Percentiles rank a stretch among this genome's conserved stretches.
These are phyloP conservation scores for Phlebopus sp. DNA, from an alignment of 1,284 basidiomycete species.

Conservation along the genomic window DNA sequence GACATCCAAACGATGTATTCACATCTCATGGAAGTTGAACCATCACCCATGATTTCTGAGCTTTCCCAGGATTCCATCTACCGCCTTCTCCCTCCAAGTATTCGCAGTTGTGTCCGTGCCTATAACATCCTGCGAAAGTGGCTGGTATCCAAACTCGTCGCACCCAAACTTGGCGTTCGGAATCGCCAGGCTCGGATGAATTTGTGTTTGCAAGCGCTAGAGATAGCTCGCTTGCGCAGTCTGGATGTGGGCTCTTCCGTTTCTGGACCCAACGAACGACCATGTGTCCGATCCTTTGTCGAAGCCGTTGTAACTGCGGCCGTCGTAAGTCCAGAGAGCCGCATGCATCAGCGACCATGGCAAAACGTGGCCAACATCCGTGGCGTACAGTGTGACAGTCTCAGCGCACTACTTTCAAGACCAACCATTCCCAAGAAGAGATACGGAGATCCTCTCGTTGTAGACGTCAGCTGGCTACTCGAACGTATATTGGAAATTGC, in stretches of 20 bases:
- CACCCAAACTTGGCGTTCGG: conserved; percentile 57
- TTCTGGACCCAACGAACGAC: conserved; percentile 41
- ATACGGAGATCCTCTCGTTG: conserved; percentile 54
- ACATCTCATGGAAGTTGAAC: conserved; percentile 66
- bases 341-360: conserved; percentile 71
- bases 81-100: conserved; percentile 66
- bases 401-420: conserved; percentile 53
- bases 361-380: conserved; percentile 60
- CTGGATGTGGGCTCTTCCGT: conserved; percentile 38
- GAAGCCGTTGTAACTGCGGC: conserved; percentile 72
- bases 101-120: conserved; percentile 71
- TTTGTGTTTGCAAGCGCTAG: conserved; percentile 62
- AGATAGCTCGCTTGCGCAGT: conserved; percentile 63
- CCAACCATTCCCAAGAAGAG: conserved; percentile 43
- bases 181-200: conserved; percentile 71
- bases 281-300: conserved; percentile 72
- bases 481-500: conserved; percentile 77
- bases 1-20: conserved; percentile 76
- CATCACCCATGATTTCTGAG: conserved; percentile 67
- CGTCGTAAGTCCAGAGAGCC: conserved; percentile 69
- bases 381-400: conserved; percentile 57
- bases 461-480: conserved; percentile 78
- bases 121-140: conserved; percentile 74
- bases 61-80: conserved; percentile 66
- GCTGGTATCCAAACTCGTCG: conserved; percentile 66